Conservation (phyloP, 2,329 filamentous ascomycete species). For the Nothopassalora personata region DNA sequence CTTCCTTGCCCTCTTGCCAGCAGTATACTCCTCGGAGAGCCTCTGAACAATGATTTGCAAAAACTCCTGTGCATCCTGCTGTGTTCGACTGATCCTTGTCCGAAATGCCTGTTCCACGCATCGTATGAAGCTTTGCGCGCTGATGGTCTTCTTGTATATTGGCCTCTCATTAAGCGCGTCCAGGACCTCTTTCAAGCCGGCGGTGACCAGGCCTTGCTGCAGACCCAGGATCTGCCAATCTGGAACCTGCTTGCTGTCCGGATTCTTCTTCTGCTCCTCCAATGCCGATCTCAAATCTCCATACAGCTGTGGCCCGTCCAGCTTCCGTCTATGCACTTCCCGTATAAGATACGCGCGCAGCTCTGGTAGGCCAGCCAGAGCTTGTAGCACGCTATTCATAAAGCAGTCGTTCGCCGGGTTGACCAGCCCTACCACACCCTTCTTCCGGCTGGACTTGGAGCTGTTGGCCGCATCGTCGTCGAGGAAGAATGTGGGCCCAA, state of each 20-base stretch:
- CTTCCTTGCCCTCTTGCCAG: conserved; percentile 66
- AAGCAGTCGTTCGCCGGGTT: conserved; percentile 81
- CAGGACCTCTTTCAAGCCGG: conserved; percentile 84
- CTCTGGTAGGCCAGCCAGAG: conserved; percentile 82
- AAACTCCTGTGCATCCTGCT: conserved; percentile 97
- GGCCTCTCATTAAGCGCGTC: conserved; percentile 90
- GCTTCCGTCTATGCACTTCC: conserved; percentile 75
- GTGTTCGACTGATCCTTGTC: conserved; percentile 85
- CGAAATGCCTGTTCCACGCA: conserved; percentile 81
- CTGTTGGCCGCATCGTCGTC: conserved; percentile 65
- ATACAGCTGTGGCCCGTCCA: conserved; percentile 76
- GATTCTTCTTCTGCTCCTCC: conserved; percentile 55
- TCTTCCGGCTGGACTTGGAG: conserved; percentile 62
- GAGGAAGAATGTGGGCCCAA: conserved; percentile 93
- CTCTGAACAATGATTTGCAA: conserved; percentile 89
- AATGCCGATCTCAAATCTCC: conserved; percentile 50
- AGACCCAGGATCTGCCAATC: conserved; percentile 53
- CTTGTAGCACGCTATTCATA: conserved; percentile 94
- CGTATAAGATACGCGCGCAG: conserved; percentile 86
- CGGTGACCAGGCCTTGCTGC: conserved; percentile 77
- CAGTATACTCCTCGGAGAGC: conserved; percentile 89
- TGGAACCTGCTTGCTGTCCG: conserved; percentile 29
- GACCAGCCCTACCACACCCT: conserved; percentile 77
- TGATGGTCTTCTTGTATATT: conserved; percentile 89
- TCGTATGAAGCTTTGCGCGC: conserved; percentile 74